Base-by-base conservation (phyloP, 352 stramenopile genomes). In the Plasmopara viticola region DNA sequence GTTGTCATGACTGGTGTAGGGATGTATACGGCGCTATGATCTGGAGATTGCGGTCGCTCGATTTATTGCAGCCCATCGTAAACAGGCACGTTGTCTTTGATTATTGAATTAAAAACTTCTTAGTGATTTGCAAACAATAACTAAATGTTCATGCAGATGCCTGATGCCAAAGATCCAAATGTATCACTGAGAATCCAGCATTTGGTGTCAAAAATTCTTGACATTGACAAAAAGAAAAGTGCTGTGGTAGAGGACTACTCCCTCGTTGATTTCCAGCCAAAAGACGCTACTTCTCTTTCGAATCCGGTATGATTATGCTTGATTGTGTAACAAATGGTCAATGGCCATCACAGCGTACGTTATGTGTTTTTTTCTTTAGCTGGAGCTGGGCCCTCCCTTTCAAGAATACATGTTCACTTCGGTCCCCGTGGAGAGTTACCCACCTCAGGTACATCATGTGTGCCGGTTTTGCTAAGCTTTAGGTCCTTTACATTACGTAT, bases 351-450 rank as follows among this genome's bases (percentile, higher is more conserved):
- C 3, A 3, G 20, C 20, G 20, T 25, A 25, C 20, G 1, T 25
- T 3, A 25, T 25, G 20, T 25, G 20, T 1, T 25, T 3, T 25
- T 25, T n/a, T n/a, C n/a, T n/a, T 25, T 25, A 25, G 82, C 53
- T 93, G 25, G 70, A 86, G 48, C 54, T 87, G 4, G 76, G 83
- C n/a, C 83, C 83, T 2, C 83, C 83, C 9, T 93, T 89, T 49
- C 70, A 72, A 13, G 70, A 73, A 1, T 80, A 76, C 17, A 54
- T 60, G 1, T 93, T 87, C 48, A 68, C 78, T 4, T 51, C 78
- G 8, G 66, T 91, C 17, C 83, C 83, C 2, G 71, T 93, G 31
- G 80, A 90, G 50, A 85, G 67, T 33, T 91, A 88, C 41, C 83
- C 83, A 7, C 82, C 82, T n/a, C 82, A 90, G 64, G 77, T 87